A percentile compares a stretch with the other conserved stretches of the same genome.
Conservation (phyloP, 2,329 filamentous ascomycete species). For the Penicillium occitanis region DNA sequence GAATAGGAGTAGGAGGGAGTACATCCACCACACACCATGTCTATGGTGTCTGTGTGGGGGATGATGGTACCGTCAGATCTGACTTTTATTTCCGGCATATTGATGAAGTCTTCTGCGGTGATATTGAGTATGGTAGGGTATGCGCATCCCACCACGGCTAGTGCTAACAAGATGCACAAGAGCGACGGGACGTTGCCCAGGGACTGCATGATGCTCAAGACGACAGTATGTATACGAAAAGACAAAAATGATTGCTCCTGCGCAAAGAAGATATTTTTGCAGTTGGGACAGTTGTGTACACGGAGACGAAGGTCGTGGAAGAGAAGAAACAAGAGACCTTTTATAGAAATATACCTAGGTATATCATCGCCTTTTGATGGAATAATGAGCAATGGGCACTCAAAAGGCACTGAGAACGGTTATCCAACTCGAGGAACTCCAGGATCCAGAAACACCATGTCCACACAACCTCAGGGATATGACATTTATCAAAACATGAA, state of each 20-base stretch:
- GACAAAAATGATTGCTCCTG: background rate
- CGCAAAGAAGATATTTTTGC: background rate
- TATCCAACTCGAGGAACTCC: background rate
- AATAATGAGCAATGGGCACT: background rate
- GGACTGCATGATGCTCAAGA: background rate
- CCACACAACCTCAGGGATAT: background rate
- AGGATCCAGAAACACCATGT: background rate
- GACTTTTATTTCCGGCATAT: background rate
- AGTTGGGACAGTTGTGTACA: background rate
- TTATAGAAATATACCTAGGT: background rate
- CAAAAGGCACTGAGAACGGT: background rate
- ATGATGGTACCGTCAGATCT: background rate
- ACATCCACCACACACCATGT: background rate
- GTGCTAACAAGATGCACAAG: background rate
- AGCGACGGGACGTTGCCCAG: background rate
- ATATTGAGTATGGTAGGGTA: background rate
- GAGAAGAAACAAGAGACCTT: background rate
- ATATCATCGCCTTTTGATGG: background rate
- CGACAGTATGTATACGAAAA: background rate
- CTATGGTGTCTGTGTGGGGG: background rate
- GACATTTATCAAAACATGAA: background rate
- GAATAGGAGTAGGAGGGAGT: background rate
- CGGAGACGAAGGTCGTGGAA: background rate
- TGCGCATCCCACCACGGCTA: background rate
- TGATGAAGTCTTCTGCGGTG: background rate